Percentiles rank a stretch among this genome's conserved stretches.
These are phyloP conservation scores for Yamadazyma triangularis DNA, from an alignment of 1,139 yeast species.

Conservation along the genomic window DNA sequence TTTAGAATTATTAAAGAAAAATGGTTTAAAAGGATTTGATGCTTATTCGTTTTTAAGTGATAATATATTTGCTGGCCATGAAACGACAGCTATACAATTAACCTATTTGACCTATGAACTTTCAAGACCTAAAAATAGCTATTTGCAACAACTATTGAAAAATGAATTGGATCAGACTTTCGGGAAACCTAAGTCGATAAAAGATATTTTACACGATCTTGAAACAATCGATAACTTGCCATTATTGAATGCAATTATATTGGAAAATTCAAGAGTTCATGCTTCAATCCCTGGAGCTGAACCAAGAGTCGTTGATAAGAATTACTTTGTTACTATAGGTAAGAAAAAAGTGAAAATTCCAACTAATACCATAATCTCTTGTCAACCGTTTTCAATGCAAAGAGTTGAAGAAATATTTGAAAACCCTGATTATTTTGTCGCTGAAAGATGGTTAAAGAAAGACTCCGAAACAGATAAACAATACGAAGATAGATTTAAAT, in stretches of 20 bases:
- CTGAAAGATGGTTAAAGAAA: conserved; percentile 57
- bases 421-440: conserved; percentile 47
- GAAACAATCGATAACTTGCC: conserved; percentile 48
- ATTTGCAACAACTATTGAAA: conserved; percentile 38
- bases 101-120: conserved; percentile 58
- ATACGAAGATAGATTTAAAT: conserved; percentile 32
- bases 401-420: conserved; percentile 47
- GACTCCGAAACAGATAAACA: conserved; percentile 28
- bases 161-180: conserved; percentile 36
- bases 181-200: conserved; percentile 24
- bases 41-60: conserved; percentile 42
- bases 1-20: conserved; percentile 29
- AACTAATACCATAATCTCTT: conserved; percentile 52
- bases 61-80: conserved; percentile 64
- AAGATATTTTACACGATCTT: conserved; percentile 25
- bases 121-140: conserved; percentile 44
- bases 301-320: conserved; percentile 47
- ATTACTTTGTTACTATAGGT: conserved; percentile 14
- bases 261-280: conserved; percentile 58
- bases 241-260: conserved; percentile 51
- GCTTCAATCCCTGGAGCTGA: conserved; percentile 75
- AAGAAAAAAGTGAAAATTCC: conserved; percentile 38
- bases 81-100: conserved; percentile 67
- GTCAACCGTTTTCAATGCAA: conserved; percentile 66
- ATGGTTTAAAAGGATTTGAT: conserved; percentile 26